Percentiles rank a stretch among this genome's conserved stretches.
Evolutionary conservation across 768 basidiomycete species (phyloP).

Genomic region (Hysterangium stoloniferum): DNA sequence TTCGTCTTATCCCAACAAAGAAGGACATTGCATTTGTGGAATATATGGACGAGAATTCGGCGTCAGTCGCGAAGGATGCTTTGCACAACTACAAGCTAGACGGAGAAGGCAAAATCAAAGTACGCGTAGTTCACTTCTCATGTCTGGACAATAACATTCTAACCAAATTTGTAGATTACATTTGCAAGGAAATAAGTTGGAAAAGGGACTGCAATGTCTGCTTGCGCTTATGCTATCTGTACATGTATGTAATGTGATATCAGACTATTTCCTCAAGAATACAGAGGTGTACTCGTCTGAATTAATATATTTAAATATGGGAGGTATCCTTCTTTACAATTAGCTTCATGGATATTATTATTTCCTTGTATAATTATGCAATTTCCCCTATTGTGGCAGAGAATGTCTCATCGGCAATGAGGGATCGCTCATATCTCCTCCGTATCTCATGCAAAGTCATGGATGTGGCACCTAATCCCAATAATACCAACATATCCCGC

Average conservation of each 20-base stretch:
- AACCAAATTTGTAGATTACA: constrained; percentile 43
- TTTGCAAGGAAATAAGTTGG: constrained; percentile 57
- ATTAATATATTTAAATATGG: no score
- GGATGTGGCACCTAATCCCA: constrained; percentile 59
- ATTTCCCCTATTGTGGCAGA: constrained; percentile 49
- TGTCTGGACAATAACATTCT: constrained; percentile 1
- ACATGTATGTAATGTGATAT: background rate
- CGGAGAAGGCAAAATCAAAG: constrained; percentile 98
- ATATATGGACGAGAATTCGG: constrained; percentile 86
- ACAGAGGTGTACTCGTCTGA: no score
- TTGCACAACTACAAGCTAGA: constrained; percentile 97
- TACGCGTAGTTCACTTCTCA: constrained; percentile 22
- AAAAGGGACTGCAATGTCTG: background rate
- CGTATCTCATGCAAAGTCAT: constrained; percentile 70
- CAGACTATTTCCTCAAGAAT: no score
- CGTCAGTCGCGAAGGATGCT: constrained; percentile 88
- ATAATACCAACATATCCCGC: constrained; percentile 62
- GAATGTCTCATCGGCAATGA: constrained; percentile 47
- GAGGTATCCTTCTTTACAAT: no score
- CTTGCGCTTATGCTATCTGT: background rate
- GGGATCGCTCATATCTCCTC: constrained; percentile 64
- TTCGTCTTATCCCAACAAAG: constrained; percentile 96
- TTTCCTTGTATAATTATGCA: constrained; percentile 29
- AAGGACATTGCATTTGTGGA: constrained; percentile 99
- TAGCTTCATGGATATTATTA: no score